Percentiles rank a stretch among this genome's conserved stretches.
These are phyloP conservation scores for Lycium barbarum DNA, from an alignment of 257 asterid genomes.

Conservation along the genomic window DNA sequence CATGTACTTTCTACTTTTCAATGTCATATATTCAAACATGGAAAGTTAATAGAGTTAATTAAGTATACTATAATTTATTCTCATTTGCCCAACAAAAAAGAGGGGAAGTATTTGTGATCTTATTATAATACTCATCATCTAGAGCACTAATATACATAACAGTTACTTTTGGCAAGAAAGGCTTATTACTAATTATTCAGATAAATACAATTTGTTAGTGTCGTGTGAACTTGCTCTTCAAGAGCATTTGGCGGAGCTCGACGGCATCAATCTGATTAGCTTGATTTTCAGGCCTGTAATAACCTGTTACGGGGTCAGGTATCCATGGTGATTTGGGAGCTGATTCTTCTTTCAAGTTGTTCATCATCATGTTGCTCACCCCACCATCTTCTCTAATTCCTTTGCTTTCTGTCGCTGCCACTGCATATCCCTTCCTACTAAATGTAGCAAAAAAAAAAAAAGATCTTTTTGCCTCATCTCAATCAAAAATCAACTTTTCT, in stretches of 20 bases:
- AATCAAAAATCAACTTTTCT: no score
- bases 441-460: no score
- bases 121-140: no score
- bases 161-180: no score
- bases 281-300: conserved; percentile 58
- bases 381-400: conserved; percentile 33
- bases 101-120: no score
- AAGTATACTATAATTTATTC: no score
- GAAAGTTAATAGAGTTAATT: no score
- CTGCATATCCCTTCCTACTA: conserved; percentile 57
- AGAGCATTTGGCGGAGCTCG: conserved; percentile 53
- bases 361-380: neutral
- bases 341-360: conserved; percentile 32
- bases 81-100: no score
- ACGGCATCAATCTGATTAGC: conserved; percentile 55
- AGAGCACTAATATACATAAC: neutral
- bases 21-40: no score
- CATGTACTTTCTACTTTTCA: no score
- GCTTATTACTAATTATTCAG: neutral
- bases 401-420: conserved; percentile 42
- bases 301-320: conserved; percentile 74
- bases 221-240: conserved; percentile 41
- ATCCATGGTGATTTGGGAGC: conserved; percentile 51
- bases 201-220: neutral
- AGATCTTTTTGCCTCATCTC: no score